Evolutionary conservation across 257 asterid species (phyloP).

Genomic region (Scutellaria minor): DNA sequence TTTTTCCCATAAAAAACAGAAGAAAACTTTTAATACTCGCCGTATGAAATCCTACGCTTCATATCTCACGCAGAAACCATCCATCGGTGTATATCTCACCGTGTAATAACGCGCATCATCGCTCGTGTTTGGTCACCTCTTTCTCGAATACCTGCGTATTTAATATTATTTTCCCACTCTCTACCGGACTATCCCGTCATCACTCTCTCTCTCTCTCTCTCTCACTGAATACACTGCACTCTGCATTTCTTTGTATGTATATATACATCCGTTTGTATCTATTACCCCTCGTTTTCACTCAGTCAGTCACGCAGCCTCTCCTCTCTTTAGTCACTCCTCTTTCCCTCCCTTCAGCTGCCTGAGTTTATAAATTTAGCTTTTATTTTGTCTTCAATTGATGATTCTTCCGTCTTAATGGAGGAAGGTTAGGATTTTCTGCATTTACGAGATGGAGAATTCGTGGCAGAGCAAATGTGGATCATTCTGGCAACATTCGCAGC

Average conservation of each 20-base stretch:
- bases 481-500: slow-evolving; percentile 36
- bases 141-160: slow-evolving; percentile 8
- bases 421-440: slow-evolving; percentile 34
- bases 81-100: background rate
- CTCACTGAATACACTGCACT: background rate
- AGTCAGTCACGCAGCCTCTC: background rate
- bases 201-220: slow-evolving; percentile 1
- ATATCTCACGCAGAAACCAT: background rate
- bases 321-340: too few species aligned
- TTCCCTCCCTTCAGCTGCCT: background rate
- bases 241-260: slow-evolving; percentile 21
- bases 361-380: background rate
- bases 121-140: background rate
- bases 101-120: slow-evolving; percentile 3
- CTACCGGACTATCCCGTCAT: slow-evolving; percentile 14
- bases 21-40: slow-evolving; percentile 5
- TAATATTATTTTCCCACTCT: slow-evolving; percentile 25
- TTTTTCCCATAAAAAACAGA: slow-evolving; percentile 12
- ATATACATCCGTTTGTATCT: slow-evolving; percentile 25
- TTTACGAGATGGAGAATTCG: slow-evolving; percentile 43
- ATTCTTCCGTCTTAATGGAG: slow-evolving; percentile 30
- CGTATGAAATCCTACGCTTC: background rate
- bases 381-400: background rate
- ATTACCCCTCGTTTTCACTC: background rate
- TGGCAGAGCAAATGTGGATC: slow-evolving; percentile 47